These are phyloP conservation scores for Aphanomyces astaci DNA, from an alignment of 352 stramenopile species.

Conservation along the genomic window DNA sequence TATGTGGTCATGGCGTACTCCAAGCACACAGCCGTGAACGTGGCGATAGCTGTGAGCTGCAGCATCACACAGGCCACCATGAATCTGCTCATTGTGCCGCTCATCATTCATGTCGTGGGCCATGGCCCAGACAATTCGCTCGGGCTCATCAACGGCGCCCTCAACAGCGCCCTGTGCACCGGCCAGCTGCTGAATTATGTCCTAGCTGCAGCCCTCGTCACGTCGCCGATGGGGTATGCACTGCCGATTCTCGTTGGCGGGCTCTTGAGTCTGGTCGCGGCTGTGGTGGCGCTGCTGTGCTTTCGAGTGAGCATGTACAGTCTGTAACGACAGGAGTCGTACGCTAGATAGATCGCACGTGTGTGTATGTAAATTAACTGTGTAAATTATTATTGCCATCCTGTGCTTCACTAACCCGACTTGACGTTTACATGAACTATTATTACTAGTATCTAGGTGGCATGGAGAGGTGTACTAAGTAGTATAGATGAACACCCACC, in stretches of 20 bases:
- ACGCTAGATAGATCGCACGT: too few relatives aligned
- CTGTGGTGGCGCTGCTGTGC: slow-evolving; percentile 30
- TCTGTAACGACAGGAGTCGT: too few relatives aligned
- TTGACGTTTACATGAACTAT: too few relatives aligned
- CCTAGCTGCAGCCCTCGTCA: slow-evolving; percentile 45
- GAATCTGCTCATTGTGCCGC: background rate
- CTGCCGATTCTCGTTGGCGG: slow-evolving; percentile 62
- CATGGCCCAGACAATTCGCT: slow-evolving; percentile 30
- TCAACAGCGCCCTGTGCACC: slow-evolving; percentile 68
- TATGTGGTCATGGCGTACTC: slow-evolving; percentile 49
- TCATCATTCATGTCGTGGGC: slow-evolving; percentile 12
- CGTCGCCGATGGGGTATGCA: slow-evolving; percentile 51
- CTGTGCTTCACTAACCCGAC: too few relatives aligned
- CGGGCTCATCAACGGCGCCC: slow-evolving; percentile 60
- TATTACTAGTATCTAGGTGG: too few relatives aligned
- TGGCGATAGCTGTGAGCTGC: slow-evolving; percentile 39
- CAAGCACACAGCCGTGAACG: slow-evolving; percentile 34
- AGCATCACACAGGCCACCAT: slow-evolving; percentile 37
- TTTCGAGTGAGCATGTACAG: too few relatives aligned
- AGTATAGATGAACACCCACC: too few relatives aligned
- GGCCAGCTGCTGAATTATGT: slow-evolving; percentile 69
- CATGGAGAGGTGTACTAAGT: too few relatives aligned
- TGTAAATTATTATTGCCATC: too few relatives aligned
- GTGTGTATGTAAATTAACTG: too few relatives aligned
- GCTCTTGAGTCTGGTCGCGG: slow-evolving; percentile 44